phyloP scores from a whole-genome alignment of 148 eudicot genomes.

The Chenopodium quinoa region DNA sequence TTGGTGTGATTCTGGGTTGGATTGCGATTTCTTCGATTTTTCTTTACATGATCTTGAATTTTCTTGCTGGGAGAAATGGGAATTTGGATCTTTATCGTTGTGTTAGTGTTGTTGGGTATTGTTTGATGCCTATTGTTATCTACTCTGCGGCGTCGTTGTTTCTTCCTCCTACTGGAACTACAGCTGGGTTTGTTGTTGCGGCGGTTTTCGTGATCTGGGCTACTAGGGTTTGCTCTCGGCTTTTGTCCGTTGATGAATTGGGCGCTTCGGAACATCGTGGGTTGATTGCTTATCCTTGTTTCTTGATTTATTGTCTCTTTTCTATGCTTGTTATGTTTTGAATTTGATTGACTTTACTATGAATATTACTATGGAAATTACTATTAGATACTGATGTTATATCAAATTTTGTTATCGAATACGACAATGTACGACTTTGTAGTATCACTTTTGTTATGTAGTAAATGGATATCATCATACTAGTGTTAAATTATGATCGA shows the following conservation, averaged over 20 bases:
- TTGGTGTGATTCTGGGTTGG: neutral
- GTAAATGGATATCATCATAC: no score
- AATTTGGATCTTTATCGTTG: neutral
- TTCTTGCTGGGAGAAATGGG: neutral
- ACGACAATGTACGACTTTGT: no score
- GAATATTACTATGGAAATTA: no score
- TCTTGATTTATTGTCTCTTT: constrained; percentile 21
- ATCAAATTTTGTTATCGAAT: no score
- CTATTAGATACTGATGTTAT: no score
- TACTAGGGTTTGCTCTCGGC: constrained; percentile 17
- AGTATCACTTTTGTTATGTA: no score
- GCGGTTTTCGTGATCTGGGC: constrained; percentile 10
- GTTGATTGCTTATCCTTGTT: constrained; percentile 24
- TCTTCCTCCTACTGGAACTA: constrained; percentile 14
- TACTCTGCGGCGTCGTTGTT: constrained; percentile 12
- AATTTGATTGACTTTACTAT: neutral
- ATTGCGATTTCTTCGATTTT: neutral
- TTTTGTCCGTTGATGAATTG: constrained; percentile 15
- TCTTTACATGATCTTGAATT: neutral
- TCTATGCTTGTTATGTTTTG: constrained; percentile 29
- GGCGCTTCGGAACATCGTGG: constrained; percentile 17
- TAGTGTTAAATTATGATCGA: no score
- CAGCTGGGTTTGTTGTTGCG: neutral
- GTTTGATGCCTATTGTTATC: constrained; percentile 7
- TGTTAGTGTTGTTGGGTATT: neutral